Evolutionary conservation across 2,329 filamentous ascomycete species (phyloP), one percentile per base, ranked within the genome.

Genomic region (Talaromyces sp.): DNA sequence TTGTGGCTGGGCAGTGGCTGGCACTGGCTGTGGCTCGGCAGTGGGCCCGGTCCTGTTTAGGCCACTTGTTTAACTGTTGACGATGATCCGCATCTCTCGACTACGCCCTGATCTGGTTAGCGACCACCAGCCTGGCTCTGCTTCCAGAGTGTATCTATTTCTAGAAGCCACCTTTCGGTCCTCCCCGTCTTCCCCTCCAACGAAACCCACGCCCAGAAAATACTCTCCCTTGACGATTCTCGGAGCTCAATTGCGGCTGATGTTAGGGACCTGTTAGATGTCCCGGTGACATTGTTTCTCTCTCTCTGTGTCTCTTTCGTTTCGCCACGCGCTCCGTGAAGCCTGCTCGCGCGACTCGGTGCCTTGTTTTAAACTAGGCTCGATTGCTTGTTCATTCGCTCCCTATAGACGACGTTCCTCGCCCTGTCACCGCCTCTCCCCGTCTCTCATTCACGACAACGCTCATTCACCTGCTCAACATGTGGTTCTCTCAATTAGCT

Each of bases 231-330:
- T 10, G 22, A 19, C 33, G 44, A 60, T 28, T 22, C 55, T 59
- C 22, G 9, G 39, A 22, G 54, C 28, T 57, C 28, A 8, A 19
- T 39, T 44, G 15, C 30, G 19, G 33, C 53, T 52, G 19, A 53
- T 59, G 61, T 49, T n/a, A 19, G 33, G 52, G 32, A 33, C 30
- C 53, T 36, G 22, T 49, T 62, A 57, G 54, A 63, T 62, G 62
- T 61, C 55, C 56, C 36, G 59, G 57, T 44, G 59, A 59, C 63
- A 61, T 65, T 59, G 54, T 30, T 64, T 59, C 44, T 63, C 32
- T 55, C 60, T 49, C 57, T 58, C 52, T 30, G 4, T 30, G 28
- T 30, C 4, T 30, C 28, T 30, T 30, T 30, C 28, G 28, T 51
- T 56, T 53, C 55, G 55, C 49, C n/a, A 22, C 52, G 53, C 51